Percentiles rank a stretch among this genome's conserved stretches.
Evolutionary conservation across 352 stramenopile species (phyloP).

Genomic region (Stephanocyclus meneghinianus): DNA sequence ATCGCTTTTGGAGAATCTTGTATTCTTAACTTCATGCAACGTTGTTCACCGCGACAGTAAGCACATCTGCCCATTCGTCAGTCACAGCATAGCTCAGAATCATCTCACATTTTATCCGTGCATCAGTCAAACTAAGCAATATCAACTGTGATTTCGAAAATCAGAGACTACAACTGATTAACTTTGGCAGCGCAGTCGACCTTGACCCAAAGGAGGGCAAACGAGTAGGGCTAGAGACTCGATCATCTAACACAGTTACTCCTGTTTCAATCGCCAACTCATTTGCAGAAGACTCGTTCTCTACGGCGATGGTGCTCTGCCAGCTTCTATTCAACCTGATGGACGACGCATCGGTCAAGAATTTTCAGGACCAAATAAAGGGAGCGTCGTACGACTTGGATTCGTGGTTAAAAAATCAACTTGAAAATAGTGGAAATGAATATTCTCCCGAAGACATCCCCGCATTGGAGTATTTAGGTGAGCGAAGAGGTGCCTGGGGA

Average conservation of each 20-base stretch:
- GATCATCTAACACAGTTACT: conserved; percentile 52
- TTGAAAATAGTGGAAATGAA: conserved; percentile 34
- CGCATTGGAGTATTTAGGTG: conserved; percentile 63
- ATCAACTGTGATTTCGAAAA: conserved; percentile 51
- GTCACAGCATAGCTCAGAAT: not conserved
- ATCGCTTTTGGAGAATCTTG: conserved; percentile 56
- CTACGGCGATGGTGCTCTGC: conserved; percentile 63
- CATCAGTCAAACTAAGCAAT: conserved; percentile 40
- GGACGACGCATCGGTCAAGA: conserved; percentile 15
- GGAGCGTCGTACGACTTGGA: conserved; percentile 72
- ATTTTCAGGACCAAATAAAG: conserved; percentile 33
- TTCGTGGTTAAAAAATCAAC: conserved; percentile 60
- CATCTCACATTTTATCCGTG: not conserved
- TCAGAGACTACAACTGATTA: conserved; percentile 54
- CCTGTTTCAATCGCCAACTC: conserved; percentile 22
- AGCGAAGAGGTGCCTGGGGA: conserved; percentile 67
- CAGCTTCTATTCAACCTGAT: conserved; percentile 74
- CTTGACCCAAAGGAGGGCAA: conserved; percentile 59
- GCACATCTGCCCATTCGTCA: not conserved
- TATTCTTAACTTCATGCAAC: conserved; percentile 58
- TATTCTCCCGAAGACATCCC: conserved; percentile 53
- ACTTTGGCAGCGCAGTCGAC: conserved; percentile 78
- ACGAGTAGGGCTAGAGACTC: conserved; percentile 58
- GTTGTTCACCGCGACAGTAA: conserved; percentile 72
- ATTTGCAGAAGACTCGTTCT: conserved; percentile 69